Percentiles rank a stretch among this genome's conserved stretches.
phyloP scores from a whole-genome alignment of 371 early-diverging fungal genomes.

The Mortierella sp. region DNA sequence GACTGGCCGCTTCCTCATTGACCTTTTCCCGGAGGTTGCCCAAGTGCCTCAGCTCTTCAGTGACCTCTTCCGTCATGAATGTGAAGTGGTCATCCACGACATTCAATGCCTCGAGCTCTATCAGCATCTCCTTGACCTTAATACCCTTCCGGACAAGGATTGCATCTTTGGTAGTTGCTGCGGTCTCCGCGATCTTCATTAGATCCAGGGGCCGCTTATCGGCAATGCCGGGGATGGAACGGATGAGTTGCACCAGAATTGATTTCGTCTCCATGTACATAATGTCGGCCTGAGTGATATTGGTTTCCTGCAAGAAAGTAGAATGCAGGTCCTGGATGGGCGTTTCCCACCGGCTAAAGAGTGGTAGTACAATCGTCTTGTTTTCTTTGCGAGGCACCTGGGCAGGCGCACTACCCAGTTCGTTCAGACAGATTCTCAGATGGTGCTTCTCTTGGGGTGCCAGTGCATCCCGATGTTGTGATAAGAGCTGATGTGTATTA shows the following conservation, averaged over 20 bases:
- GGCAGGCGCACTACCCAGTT: constrained; percentile 80
- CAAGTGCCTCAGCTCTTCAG: constrained; percentile 87
- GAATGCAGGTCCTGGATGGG: constrained; percentile 81
- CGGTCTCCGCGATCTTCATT: constrained; percentile 83
- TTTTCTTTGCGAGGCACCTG: constrained; percentile 90
- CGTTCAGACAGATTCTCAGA: constrained; percentile 79
- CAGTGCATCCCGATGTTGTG: constrained; percentile 84
- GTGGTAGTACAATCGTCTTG: constrained; percentile 81
- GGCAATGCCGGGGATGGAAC: constrained; percentile 78
- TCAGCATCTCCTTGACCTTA: constrained; percentile 92
- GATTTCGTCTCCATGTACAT: constrained; percentile 96
- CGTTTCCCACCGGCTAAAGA: constrained; percentile 94
- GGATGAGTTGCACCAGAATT: constrained; percentile 91
- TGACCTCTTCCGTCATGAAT: constrained; percentile 89
- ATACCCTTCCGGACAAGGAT: constrained; percentile 90
- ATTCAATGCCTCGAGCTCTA: constrained; percentile 82
- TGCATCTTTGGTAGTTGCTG: constrained; percentile 88
- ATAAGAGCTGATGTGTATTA: constrained; percentile 86
- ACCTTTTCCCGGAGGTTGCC: constrained; percentile 91
- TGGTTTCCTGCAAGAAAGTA: constrained; percentile 81
- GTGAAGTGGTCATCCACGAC: constrained; percentile 87
- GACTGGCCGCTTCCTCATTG: constrained; percentile 77
- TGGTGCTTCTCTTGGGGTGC: constrained; percentile 86
- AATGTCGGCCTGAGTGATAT: constrained; percentile 91
- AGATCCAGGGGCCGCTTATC: constrained; percentile 66